These are phyloP conservation scores for Aspergillus cavernicola DNA, from an alignment of 495 filamentous ascomycete species.

Conservation along the genomic window DNA sequence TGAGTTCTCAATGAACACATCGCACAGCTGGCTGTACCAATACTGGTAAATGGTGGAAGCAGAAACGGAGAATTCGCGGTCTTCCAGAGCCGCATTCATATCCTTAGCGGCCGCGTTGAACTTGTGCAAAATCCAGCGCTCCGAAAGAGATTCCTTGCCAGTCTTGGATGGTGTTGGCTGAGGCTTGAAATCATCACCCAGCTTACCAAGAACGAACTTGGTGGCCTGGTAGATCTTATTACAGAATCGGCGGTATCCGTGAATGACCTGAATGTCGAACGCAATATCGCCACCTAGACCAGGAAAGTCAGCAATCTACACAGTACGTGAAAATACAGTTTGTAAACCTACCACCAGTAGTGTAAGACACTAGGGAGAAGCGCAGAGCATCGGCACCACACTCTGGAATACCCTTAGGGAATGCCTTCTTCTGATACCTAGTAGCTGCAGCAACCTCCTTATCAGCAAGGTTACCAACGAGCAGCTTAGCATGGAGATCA, in stretches of 20 bases:
- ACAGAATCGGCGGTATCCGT: slow-evolving; percentile 79
- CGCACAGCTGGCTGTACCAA: slow-evolving; percentile 64
- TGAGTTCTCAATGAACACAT: slow-evolving; percentile 74
- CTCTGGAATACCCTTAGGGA: slow-evolving; percentile 79
- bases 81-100: slow-evolving; percentile 64
- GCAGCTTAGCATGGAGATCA: slow-evolving; percentile 64
- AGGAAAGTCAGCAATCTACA: not conserved
- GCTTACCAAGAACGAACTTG: slow-evolving; percentile 78
- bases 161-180: slow-evolving; percentile 51
- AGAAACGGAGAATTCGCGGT: slow-evolving; percentile 65
- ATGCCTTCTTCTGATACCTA: slow-evolving; percentile 75
- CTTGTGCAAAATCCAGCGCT: slow-evolving; percentile 84
- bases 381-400: slow-evolving; percentile 82
- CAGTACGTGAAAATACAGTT: not conserved
- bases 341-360: slow-evolving; percentile 63
- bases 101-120: slow-evolving; percentile 69
- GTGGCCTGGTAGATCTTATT: slow-evolving; percentile 93
- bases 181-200: slow-evolving; percentile 69
- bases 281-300: slow-evolving; percentile 64
- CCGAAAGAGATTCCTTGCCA: slow-evolving; percentile 66
- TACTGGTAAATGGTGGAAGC: slow-evolving; percentile 65
- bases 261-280: slow-evolving; percentile 80
- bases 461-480: slow-evolving; percentile 66
- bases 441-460: slow-evolving; percentile 69
- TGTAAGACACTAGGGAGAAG: slow-evolving; percentile 78